Base-by-base conservation (phyloP, 306 rosid genomes). In the Quercus agrifolia region DNA sequence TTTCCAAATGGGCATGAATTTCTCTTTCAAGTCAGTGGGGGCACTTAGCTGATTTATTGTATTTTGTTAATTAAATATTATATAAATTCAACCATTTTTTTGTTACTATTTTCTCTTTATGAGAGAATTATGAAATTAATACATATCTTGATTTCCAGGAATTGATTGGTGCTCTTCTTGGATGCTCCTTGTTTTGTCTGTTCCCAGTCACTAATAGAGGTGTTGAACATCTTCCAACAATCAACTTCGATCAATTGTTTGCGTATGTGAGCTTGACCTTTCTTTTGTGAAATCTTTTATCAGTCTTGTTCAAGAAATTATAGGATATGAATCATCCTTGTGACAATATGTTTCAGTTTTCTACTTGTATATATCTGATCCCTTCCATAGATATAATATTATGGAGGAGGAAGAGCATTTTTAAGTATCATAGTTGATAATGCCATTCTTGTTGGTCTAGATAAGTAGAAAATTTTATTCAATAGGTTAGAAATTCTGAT, bases 91-190 rank as follows among this genome's bases (percentile, higher is more conserved):
- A 59, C 10, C 4, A 20, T 28, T 31, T 18, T 67, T 19, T 5
- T 33, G 27, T 67, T 67, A 31, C 25, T 7, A 14, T 35, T 67
- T 67, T 67, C 52, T 19, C 51, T 66, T 66, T 18, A 66, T 8
- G 52, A 46, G 1, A 67, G 11, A n/a, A 35, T 9, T 19, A 19
- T 67, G 72, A 67, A 67, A 8, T 54, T 56, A 5, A 61, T 61
- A 68, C 84, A 27, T 55, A 31, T 75, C 25, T 75, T 79, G 67
- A 57, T 78, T 90, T 84, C 78, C 93, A 95, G 98, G 97, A 95
- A 85, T 74, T 95, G 85, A 88, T 88, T 64, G 89, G 92, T 73
- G 98, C 96, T 78, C 94, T 95, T 80, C 98, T 95, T 71, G 91
- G 78, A 77, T 92, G 98, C 87, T 92, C 97, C 52, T 82, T 95